phyloP scores from a whole-genome alignment of 2,329 filamentous ascomycete genomes.

The Endoconidiophora laricicola region DNA sequence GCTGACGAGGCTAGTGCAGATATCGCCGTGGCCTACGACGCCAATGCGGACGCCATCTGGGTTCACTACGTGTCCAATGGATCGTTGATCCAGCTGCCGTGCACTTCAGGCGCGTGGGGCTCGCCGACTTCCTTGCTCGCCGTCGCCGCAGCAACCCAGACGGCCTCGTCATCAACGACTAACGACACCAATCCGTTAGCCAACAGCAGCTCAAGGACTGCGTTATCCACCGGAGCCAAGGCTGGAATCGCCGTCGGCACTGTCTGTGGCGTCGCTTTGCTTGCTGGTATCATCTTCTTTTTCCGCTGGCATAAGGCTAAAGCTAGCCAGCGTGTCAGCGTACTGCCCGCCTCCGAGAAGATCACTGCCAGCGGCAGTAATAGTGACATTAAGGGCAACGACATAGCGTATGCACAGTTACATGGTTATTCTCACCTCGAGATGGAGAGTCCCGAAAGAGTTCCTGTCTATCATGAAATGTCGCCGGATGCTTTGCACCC shows the following conservation, averaged over 20 bases:
- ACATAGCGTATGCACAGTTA: too few relatives aligned
- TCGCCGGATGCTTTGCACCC: too few relatives aligned
- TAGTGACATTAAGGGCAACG: not conserved
- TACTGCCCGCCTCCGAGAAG: too few relatives aligned
- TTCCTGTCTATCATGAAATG: too few relatives aligned
- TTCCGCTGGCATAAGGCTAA: constrained; percentile 21
- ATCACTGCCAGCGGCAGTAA: not conserved
- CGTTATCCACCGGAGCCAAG: constrained; percentile 24
- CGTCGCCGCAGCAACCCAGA: not conserved
- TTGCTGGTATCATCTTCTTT: constrained; percentile 26
- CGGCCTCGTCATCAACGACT: not conserved
- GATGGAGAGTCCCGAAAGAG: too few relatives aligned
- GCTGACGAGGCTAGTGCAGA: not conserved
- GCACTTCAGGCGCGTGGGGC: not conserved
- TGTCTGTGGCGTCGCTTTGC: constrained; percentile 23
- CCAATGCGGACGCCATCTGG: not conserved
- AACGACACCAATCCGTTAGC: too few relatives aligned
- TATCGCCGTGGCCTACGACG: not conserved
- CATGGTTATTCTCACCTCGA: too few relatives aligned
- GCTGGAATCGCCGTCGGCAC: constrained; percentile 32
- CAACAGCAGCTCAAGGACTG: too few relatives aligned
- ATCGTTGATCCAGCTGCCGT: not conserved
- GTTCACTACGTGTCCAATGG: not conserved
- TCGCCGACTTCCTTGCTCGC: not conserved
- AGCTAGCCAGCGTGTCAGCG: too few relatives aligned